phyloP scores from a whole-genome alignment of 495 filamentous ascomycete genomes.

The Arthonia radiata region DNA sequence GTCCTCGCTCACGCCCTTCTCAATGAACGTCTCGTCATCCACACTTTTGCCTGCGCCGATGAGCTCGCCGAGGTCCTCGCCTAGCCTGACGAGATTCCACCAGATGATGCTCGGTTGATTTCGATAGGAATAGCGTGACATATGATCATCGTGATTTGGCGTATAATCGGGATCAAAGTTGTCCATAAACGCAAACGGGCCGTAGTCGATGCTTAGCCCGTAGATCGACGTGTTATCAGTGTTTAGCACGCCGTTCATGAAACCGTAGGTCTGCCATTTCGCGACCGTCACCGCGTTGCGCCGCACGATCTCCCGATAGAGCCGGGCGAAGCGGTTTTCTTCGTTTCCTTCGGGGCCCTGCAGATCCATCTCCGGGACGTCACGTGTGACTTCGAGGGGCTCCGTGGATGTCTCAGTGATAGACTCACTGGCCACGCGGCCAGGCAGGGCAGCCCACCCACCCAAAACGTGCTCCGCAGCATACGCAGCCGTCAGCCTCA shows the following conservation, averaged over 20 bases:
- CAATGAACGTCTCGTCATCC: conserved; percentile 43
- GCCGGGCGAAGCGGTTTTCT: conserved; percentile 64
- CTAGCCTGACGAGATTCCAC: conserved; percentile 92
- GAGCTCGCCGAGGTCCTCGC: conserved; percentile 74
- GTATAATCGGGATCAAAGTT: conserved; percentile 88
- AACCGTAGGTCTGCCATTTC: conserved; percentile 88
- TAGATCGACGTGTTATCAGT: conserved; percentile 89
- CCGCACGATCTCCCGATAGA: conserved; percentile 71
- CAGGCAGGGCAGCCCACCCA: conserved; percentile 60
- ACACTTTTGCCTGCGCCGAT: conserved; percentile 44
- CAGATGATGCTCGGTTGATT: conserved; percentile 93
- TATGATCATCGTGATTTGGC: conserved; percentile 84
- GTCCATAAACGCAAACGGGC: conserved; percentile 90
- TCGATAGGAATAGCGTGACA: conserved; percentile 66
- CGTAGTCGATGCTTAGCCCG: conserved; percentile 76
- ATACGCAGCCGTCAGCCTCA: conserved; percentile 53
- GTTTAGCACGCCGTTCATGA: conserved; percentile 93
- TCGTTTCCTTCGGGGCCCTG: conserved; percentile 37
- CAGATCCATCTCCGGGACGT: conserved; percentile 26
- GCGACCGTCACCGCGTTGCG: conserved; percentile 78
- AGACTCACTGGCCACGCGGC: conserved; percentile 22
- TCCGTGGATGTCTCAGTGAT: conserved; percentile 10
- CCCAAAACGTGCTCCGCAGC: conserved; percentile 63
- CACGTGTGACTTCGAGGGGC: conserved; percentile 19
- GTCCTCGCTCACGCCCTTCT: conserved; percentile 43